Evolutionary conservation across 1,139 yeast species (phyloP), one percentile per base, ranked within the genome.

Genomic region (Sugiyamaella pinicola): DNA sequence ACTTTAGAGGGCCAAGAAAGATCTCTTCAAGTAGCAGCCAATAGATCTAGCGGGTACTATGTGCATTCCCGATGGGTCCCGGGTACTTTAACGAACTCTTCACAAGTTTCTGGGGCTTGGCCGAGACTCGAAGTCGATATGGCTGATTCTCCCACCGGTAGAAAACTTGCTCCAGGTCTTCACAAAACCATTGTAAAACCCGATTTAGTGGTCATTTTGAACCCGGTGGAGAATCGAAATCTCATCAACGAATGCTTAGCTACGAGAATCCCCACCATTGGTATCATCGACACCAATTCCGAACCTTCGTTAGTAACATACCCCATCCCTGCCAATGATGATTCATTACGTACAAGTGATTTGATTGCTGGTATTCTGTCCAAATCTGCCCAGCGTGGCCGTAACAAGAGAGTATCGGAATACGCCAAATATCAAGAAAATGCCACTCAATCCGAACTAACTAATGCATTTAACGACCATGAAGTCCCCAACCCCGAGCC

Each of bases 251-350:
- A 93, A 71, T 95, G 98, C 61, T 80, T 83, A 60, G 83, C 84
- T 64, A 78, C 84, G 57, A 81, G 95, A 68, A 82, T 93, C 24
- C 99, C 99, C 56, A 91, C 98, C 1, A 84, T 93, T 63, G 99
- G 96, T 35, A 80, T 93, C 55, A 84, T 95, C 60, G 99, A 93
- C 71, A 89, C 99, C 24, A 93, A 93, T 69, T 84, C 86, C 71
- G 97, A 93, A 67, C 96, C 98, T 17, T 81, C 89, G 7, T 73
- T 86, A 61, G 86, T 93, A 53, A 88, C 96, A 1, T 93, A 93
- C 69, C 95, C 98, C 48, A 87, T 93, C 61, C 98, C 99, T 22
- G 95, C 95, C 58, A 93, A 93, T 66, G 98, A 93, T 69, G 98
- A 91, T 68, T 85, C 95, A n/a, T 74, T 83, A 55, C 81, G 99